A percentile compares a stretch with the other conserved stretches of the same genome.
Evolutionary conservation across 2,329 filamentous ascomycete genomes (phyloP).

Genomic region (Penicillium expansum): DNA sequence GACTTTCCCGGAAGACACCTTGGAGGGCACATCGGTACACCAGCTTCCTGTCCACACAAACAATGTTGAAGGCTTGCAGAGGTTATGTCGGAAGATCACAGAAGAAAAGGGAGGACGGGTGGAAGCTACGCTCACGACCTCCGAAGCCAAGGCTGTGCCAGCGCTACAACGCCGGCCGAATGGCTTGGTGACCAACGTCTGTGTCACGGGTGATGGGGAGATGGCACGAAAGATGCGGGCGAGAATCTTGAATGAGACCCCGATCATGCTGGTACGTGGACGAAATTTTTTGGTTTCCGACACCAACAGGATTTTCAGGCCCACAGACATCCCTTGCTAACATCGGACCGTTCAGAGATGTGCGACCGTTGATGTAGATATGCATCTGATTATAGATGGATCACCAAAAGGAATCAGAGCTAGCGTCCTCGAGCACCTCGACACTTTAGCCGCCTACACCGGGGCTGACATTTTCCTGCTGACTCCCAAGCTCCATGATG

Average conservation of each 20-base stretch:
- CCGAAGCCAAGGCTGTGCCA: slow-evolving; percentile 67
- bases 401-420: slow-evolving; percentile 65
- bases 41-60: slow-evolving; percentile 88
- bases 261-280: slow-evolving; percentile 78
- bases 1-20: slow-evolving; percentile 86
- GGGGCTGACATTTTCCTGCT: slow-evolving; percentile 96
- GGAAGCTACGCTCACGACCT: slow-evolving; percentile 79
- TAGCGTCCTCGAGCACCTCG: slow-evolving; percentile 77
- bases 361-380: slow-evolving; percentile 89
- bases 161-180: slow-evolving; percentile 49
- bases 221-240: slow-evolving; percentile 86
- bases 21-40: slow-evolving; percentile 79
- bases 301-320: slow-evolving; percentile 7
- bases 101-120: slow-evolving; percentile 66
- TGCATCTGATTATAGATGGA: slow-evolving; percentile 80
- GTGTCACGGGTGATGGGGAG: slow-evolving; percentile 82
- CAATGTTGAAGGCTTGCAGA: slow-evolving; percentile 76
- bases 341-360: slow-evolving; percentile 62
- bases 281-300: slow-evolving; percentile 18
- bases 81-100: slow-evolving; percentile 78
- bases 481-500: slow-evolving; percentile 78
- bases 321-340: slow-evolving; percentile 21
- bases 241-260: slow-evolving; percentile 85
- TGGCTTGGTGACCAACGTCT: slow-evolving; percentile 78
- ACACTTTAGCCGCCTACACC: slow-evolving; percentile 81